A percentile compares a stretch with the other conserved stretches of the same genome.
These are phyloP conservation scores for Trichoderma citrinoviride DNA, from an alignment of 2,329 filamentous ascomycete species.

Conservation along the genomic window DNA sequence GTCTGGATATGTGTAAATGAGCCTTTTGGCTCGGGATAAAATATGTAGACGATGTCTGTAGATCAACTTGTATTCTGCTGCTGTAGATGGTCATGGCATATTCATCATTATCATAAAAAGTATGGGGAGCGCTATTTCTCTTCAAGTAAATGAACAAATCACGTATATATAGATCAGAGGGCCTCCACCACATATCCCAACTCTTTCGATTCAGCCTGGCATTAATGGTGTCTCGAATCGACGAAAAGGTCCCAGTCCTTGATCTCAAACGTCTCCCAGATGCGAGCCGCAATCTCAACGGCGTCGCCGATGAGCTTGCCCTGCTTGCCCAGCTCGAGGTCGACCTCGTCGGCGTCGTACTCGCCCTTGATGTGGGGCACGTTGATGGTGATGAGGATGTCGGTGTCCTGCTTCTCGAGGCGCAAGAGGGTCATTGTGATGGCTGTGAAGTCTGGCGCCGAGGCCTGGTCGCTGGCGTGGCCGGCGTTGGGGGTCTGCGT, in stretches of 20 bases:
- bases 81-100: not conserved
- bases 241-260: constrained; percentile 77
- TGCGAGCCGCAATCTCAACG: constrained; percentile 63
- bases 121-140: not conserved
- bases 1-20: too few relatives aligned
- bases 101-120: not conserved
- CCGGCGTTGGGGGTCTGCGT: constrained; percentile 51
- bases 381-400: constrained; percentile 83
- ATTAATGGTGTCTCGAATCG: constrained; percentile 23
- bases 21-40: too few relatives aligned
- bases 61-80: too few relatives aligned
- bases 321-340: constrained; percentile 62
- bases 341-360: constrained; percentile 70
- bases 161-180: not conserved
- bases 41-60: too few relatives aligned
- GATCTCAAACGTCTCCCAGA: constrained; percentile 73
- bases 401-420: constrained; percentile 70
- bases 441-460: constrained; percentile 63
- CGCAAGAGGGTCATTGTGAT: constrained; percentile 76
- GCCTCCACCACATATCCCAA: not conserved
- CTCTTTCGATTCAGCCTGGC: not conserved
- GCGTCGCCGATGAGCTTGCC: constrained; percentile 67
- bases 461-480: constrained; percentile 35
- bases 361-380: constrained; percentile 77
- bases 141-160: not conserved